phyloP scores from a whole-genome alignment of 1,284 basidiomycete genomes.

The Cryptococcus amylolentus region DNA sequence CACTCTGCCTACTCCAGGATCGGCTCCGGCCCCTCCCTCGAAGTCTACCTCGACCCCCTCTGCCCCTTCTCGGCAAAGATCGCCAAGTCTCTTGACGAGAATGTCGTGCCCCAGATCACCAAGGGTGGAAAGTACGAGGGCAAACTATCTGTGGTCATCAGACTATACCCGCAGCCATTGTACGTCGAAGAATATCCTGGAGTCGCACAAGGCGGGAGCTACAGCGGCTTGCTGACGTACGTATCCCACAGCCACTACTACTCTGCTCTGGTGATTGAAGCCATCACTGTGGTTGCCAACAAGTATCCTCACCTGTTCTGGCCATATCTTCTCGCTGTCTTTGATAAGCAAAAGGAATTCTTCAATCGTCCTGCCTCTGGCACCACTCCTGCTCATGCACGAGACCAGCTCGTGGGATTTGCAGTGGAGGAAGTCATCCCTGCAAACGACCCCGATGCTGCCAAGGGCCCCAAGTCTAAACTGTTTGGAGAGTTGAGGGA shows the following conservation, averaged over 20 bases:
- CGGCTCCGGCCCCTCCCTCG: neutral
- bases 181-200: conserved; percentile 23
- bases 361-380: conserved; percentile 64
- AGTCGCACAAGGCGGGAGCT: neutral
- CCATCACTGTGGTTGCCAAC: conserved; percentile 69
- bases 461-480: conserved; percentile 31
- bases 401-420: conserved; percentile 63
- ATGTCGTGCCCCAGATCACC: conserved; percentile 47
- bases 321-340: conserved; percentile 69
- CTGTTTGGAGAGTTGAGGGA: conserved; percentile 37
- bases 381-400: conserved; percentile 67
- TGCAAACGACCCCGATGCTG: conserved; percentile 26
- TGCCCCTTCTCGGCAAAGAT: conserved; percentile 67
- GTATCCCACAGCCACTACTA: conserved; percentile 59
- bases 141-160: conserved; percentile 72
- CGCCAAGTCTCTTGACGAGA: conserved; percentile 43
- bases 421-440: conserved; percentile 37
- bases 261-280: conserved; percentile 74
- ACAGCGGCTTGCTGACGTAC: neutral
- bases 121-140: conserved; percentile 67
- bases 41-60: conserved; percentile 63
- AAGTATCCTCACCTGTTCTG: conserved; percentile 73
- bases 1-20: neutral
- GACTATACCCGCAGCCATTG: conserved; percentile 71
- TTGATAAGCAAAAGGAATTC: conserved; percentile 69